Evolutionary conservation across 768 basidiomycete genomes (phyloP).

Genomic region (Boletus subparvulus): DNA sequence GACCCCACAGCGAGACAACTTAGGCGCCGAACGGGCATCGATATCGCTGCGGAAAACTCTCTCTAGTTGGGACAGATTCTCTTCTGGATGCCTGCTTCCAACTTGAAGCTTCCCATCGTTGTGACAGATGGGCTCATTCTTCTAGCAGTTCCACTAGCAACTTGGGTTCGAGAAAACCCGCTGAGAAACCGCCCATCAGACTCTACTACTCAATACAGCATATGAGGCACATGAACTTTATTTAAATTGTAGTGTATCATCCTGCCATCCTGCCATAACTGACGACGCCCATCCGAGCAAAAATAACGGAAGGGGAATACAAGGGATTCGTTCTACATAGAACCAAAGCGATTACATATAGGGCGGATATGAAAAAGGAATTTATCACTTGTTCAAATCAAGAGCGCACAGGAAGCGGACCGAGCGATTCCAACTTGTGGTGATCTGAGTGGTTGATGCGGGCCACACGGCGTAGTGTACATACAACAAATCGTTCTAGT

Average conservation of each 20-base stretch:
- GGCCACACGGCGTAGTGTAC: slow-evolving; percentile 10
- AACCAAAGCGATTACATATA: not conserved
- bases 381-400: not conserved
- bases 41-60: too few species aligned
- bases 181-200: not conserved
- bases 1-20: too few species aligned
- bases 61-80: too few species aligned
- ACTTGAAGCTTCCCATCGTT: not conserved
- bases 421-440: not conserved
- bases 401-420: not conserved
- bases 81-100: not conserved
- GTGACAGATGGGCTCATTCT: not conserved
- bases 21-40: too few species aligned
- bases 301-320: not conserved
- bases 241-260: not conserved
- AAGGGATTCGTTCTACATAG: not conserved
- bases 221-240: not conserved
- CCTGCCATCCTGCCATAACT: too few species aligned
- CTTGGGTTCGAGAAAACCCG: not conserved
- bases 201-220: too few species aligned
- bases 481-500: slow-evolving; percentile 18
- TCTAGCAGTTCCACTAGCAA: not conserved
- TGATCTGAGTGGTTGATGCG: not conserved
- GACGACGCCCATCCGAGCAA: not conserved
- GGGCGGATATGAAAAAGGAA: not conserved